Percentiles rank a stretch among this genome's conserved stretches.
Evolutionary conservation across 225 moss, liverwort and hornwort species (phyloP).

Genomic region (Marchantia paleacea): DNA sequence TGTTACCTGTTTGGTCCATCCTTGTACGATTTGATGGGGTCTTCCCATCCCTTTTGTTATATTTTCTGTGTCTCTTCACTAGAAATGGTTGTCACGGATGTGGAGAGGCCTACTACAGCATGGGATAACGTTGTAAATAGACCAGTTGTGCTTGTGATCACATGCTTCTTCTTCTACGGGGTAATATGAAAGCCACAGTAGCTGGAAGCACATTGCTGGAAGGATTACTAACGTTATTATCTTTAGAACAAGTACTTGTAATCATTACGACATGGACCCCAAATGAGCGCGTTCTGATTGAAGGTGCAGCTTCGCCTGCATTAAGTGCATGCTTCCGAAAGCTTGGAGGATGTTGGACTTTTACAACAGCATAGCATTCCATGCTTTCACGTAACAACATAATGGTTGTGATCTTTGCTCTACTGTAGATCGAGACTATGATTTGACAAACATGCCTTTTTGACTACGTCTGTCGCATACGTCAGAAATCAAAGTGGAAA

Average conservation of each 20-base stretch:
- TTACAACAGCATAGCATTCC: neutral
- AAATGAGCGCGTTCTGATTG: slow-evolving; percentile 5
- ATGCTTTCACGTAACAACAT: neutral
- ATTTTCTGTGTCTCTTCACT: no score
- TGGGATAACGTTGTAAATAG: no score
- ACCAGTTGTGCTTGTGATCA: neutral
- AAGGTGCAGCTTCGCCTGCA: neutral
- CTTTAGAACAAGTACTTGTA: neutral
- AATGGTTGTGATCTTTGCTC: neutral
- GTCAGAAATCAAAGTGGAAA: neutral
- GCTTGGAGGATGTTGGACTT: slow-evolving; percentile 1
- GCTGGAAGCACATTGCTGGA: no score
- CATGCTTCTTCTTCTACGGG: neutral
- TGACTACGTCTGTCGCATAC: neutral
- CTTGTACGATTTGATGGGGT: no score
- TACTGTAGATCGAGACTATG: neutral
- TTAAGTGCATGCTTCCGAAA: slow-evolving; percentile 6
- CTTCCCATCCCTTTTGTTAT: no score
- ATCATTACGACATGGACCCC: neutral
- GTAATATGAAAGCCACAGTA: no score
- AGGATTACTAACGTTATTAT: no score
- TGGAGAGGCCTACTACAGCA: no score
- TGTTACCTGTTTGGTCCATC: no score
- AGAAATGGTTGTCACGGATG: no score
- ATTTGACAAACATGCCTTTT: neutral